Base-by-base conservation (phyloP, 2,329 filamentous ascomycete genomes). In the Aspergillus udagawae region DNA sequence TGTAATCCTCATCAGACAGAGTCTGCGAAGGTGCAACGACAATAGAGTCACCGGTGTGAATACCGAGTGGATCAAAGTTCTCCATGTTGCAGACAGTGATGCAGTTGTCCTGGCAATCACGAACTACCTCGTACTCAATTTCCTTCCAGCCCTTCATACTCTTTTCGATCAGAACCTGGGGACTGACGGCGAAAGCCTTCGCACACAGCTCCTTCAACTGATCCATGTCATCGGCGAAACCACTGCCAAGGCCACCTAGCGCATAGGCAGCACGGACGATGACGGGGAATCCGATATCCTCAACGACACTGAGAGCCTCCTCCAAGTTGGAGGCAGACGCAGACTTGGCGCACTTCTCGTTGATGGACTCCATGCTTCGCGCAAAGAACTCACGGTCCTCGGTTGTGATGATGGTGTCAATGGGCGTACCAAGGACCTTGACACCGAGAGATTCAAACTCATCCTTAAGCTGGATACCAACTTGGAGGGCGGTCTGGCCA, bases 121-220 rank as follows among this genome's bases (percentile, higher is more conserved):
- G 89, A 44, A 99, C 94, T 60, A 97, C 94, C 76, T 99, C 94
- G 72, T 97, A 99, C 76, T 99, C 94, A 62, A 97, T 95, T 77
- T 99, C 94, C 77, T 99, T 99, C 94, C 94, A 99, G 58, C 94
- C 94, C 80, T 97, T 97, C 93, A 99, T 97, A 79, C 91, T 96
- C 74, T 90, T 87, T 80, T 99, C 94, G 67, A 99, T 95, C 55
- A 99, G 84, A 7, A 99, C 91, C 73, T 99, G 94, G 8, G 94
- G 94, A 71, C 91, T 96, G 65, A 90, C 92, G 28, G 94, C 92
- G 65, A 99, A 92, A 6, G 94, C 93, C 77, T 96, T 96, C 75
- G 90, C 88, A 82, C 94, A 97, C 49, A 97, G 88, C 1, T 93
- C 90, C 35, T 89, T 79, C 47, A 97, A 81, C 74, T 99, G 86